Evolutionary conservation across 164 flowering plant species (phyloP), one percentile per base, ranked within the genome.

Genomic region (Akebia trifoliata): DNA sequence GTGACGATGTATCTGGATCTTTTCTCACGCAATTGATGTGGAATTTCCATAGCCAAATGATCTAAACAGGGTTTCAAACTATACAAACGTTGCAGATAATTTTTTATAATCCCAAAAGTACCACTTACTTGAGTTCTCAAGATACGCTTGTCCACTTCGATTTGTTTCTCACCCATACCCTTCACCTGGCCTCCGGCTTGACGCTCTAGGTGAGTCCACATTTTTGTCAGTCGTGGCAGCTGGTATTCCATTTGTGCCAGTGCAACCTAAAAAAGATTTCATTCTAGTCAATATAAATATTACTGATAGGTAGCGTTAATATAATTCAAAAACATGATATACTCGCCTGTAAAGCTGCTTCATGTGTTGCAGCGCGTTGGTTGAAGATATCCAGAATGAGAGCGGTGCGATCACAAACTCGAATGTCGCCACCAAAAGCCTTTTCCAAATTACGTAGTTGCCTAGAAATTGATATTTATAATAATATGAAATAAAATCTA

Each of bases 191-290:
- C 98, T 69, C 98, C 96, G 37, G 98, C 76, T 76, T 92, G 98
- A 56, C 98, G 93, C 76, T 92, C 98, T 76, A 92, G 96, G 62
- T 92, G 98, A 63, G 86, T 76, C 98, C 98, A 92, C 98, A 92
- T 86, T 77, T 73, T 89, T 64, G 98, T 85, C 49, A 92, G 61
- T 17, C 95, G 82, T 54, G 98, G 98, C 50, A 92, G 73, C 63
- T 92, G 98, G 63, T 92, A 92, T 65, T 89, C 93, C 96, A 87
- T 89, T 74, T 84, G 98, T 50, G 98, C 98, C 76, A 92, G 72
- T 65, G 95, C 72, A 58, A 89, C 98, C 98, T 89, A 57, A 60
- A 45, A 31, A 29, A 11, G 14, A 32, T 8, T 34, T 10, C 35
- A 5, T 14, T 36, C n/a, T 28, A 34, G 28, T 64, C 32, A 65